A percentile compares a stretch with the other conserved stretches of the same genome.
Conservation (phyloP, 2,329 filamentous ascomycete species). For the Trichoderma asperellum region DNA sequence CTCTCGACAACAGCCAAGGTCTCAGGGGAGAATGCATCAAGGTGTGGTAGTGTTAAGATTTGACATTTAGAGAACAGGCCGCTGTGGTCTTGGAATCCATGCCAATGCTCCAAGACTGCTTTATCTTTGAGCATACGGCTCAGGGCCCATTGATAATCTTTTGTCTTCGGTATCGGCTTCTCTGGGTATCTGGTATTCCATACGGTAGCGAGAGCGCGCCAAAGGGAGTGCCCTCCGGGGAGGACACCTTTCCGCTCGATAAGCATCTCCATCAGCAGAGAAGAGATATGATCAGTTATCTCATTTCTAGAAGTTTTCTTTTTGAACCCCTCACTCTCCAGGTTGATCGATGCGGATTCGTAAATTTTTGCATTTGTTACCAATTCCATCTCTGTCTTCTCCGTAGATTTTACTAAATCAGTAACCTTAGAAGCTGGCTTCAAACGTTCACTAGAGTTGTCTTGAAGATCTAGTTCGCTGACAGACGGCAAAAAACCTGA, state of each 20-base stretch:
- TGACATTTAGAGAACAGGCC: slow-evolving; percentile 51
- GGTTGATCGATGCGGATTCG: background rate
- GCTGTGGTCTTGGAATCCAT: slow-evolving; percentile 48
- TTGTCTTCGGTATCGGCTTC: slow-evolving; percentile 47
- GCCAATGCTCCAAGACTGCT: slow-evolving; percentile 46
- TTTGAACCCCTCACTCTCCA: background rate
- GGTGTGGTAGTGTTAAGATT: slow-evolving; percentile 48
- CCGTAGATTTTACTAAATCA: background rate
- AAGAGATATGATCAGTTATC: slow-evolving; percentile 32
- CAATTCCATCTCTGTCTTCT: background rate
- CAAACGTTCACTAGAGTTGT: background rate
- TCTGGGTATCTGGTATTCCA: slow-evolving; percentile 50
- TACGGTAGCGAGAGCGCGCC: slow-evolving; percentile 50
- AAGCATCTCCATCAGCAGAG: slow-evolving; percentile 39
- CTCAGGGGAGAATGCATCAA: slow-evolving; percentile 49
- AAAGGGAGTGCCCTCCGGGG: slow-evolving; percentile 55
- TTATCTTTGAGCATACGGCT: slow-evolving; percentile 46
- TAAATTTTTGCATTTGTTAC: background rate
- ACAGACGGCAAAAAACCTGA: background rate
- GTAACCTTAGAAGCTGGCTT: background rate
- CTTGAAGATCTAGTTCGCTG: background rate
- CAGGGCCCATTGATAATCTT: slow-evolving; percentile 46
- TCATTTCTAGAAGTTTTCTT: background rate
- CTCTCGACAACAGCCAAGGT: slow-evolving; percentile 50
- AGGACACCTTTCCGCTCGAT: slow-evolving; percentile 50